Evolutionary conservation across 345 rosid genomes (phyloP).

Genomic region (Euphorbia pulcherrima): DNA sequence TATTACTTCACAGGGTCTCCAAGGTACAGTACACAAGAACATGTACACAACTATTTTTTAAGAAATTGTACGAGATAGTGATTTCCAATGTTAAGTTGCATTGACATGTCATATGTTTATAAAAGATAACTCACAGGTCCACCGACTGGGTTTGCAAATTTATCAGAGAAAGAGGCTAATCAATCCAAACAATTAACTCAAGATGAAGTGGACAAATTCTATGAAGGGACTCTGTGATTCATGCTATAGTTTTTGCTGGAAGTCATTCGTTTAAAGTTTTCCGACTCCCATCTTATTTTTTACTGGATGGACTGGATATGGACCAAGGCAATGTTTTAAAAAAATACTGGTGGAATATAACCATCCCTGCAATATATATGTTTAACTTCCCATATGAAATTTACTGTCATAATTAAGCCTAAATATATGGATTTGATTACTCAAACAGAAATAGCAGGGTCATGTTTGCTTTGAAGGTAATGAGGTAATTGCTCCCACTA

Average conservation of each 20-base stretch:
- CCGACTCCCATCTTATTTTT: neutral
- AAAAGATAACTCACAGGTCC: neutral
- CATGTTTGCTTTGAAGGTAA: too few species aligned
- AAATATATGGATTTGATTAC: neutral
- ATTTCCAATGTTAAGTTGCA: neutral
- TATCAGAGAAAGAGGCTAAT: neutral
- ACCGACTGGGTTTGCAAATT: neutral
- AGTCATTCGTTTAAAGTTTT: neutral
- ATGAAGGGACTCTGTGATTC: neutral
- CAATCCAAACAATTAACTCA: neutral
- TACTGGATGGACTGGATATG: neutral
- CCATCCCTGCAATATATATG: neutral
- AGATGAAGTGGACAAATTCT: neutral
- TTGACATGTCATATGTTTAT: neutral
- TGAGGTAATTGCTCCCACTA: too few species aligned
- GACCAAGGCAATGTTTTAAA: neutral
- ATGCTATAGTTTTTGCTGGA: neutral
- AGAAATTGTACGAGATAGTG: neutral
- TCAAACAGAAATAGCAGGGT: too few species aligned
- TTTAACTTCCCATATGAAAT: neutral
- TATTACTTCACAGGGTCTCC: neutral
- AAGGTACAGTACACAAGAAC: too few species aligned
- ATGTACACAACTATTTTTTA: neutral
- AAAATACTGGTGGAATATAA: too few species aligned
- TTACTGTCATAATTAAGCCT: neutral